Evolutionary conservation across 2,329 filamentous ascomycete genomes (phyloP).

Genomic region (Alternaria solani): DNA sequence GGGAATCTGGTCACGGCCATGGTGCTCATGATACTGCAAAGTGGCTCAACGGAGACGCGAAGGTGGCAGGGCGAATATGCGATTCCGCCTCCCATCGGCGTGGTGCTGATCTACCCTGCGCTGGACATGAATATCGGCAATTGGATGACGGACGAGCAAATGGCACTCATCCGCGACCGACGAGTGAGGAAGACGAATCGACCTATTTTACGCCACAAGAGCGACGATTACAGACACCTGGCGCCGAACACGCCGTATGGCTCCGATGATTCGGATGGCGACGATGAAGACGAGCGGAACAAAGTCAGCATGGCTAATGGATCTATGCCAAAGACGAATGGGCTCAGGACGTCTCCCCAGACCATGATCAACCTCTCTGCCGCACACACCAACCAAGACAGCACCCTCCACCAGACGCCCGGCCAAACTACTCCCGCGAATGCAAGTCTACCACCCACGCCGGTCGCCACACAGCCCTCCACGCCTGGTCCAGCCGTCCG

Average conservation of each 20-base stretch:
- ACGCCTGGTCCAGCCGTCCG: conserved; percentile 20
- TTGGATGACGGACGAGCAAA: conserved; percentile 99
- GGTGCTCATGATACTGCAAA: conserved; percentile 88
- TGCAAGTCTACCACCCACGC: conserved; percentile 28
- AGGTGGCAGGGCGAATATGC: conserved; percentile 63
- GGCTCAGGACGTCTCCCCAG: conserved; percentile 41
- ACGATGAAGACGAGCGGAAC: conserved; percentile 51
- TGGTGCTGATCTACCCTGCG: conserved; percentile 87
- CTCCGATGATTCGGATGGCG: conserved; percentile 72
- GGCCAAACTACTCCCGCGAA: conserved; percentile 26
- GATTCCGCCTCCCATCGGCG: conserved; percentile 79
- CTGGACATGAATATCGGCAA: conserved; percentile 97
- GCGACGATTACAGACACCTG: conserved; percentile 83
- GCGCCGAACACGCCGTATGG: conserved; percentile 82
- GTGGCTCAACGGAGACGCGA: conserved; percentile 65
- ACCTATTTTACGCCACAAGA: conserved; percentile 82
- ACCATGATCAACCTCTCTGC: conserved; percentile 51
- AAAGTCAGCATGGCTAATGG: conserved; percentile 20
- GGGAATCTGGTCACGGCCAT: conserved; percentile 82
- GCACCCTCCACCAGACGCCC: conserved; percentile 29
- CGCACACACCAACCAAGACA: conserved; percentile 49
- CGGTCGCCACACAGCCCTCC: conserved; percentile 23
- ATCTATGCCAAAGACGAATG: conserved; percentile 28
- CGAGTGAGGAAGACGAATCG: conserved; percentile 79
- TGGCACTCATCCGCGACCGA: conserved; percentile 89